A percentile compares a stretch with the other conserved stretches of the same genome.
These are phyloP conservation scores for Teunomyces barrocoloradensis DNA, from an alignment of 805 yeast genomes.

Conservation along the genomic window DNA sequence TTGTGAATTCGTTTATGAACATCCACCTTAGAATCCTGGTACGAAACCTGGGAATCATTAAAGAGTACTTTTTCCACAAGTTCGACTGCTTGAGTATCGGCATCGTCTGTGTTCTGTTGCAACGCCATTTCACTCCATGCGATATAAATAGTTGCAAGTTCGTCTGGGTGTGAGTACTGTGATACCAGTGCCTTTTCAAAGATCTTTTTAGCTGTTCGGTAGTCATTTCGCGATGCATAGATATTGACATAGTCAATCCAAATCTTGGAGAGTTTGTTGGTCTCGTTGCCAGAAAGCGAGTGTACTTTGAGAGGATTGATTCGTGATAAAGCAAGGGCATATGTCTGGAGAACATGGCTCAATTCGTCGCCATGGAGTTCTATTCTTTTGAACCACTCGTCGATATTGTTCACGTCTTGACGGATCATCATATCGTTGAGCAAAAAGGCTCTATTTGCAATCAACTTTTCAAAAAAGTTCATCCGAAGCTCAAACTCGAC, in stretches of 20 bases:
- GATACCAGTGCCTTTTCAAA: constrained; percentile 66
- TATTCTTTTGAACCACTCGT: constrained; percentile 67
- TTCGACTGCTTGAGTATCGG: constrained; percentile 35
- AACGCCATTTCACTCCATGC: constrained; percentile 73
- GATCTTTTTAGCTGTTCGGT: constrained; percentile 58
- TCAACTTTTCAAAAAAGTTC: constrained; percentile 49
- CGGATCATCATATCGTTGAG: constrained; percentile 67
- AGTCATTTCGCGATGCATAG: constrained; percentile 56
- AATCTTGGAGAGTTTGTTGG: constrained; percentile 47
- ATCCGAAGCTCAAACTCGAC: constrained; percentile 44
- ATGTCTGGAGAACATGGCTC: constrained; percentile 45
- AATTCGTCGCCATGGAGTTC: constrained; percentile 38
- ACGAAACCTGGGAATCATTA: background rate
- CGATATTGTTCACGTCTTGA: constrained; percentile 58
- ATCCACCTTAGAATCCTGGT: background rate
- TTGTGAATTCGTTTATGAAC: constrained; percentile 45
- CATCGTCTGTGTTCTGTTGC: constrained; percentile 36
- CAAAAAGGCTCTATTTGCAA: constrained; percentile 55
- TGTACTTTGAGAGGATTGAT: constrained; percentile 57
- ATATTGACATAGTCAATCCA: constrained; percentile 72
- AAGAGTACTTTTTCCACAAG: constrained; percentile 30
- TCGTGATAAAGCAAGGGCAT: constrained; percentile 60
- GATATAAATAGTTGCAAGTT: constrained; percentile 67
- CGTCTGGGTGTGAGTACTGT: constrained; percentile 60
- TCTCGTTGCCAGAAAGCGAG: constrained; percentile 14